Base-by-base conservation (phyloP, 805 yeast species). In the Yamadazyma nakazawae region DNA sequence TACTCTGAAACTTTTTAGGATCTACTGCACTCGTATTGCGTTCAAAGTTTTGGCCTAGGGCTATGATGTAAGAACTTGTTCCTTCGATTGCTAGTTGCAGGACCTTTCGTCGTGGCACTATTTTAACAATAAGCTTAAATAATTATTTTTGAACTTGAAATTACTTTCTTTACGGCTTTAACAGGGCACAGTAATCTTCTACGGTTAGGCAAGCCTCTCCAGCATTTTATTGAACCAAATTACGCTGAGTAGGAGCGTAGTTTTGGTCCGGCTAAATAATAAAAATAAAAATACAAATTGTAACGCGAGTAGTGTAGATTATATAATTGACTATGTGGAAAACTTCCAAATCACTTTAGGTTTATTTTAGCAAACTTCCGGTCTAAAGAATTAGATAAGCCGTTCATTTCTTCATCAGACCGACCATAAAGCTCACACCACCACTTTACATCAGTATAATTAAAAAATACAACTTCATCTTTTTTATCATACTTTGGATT, bases 351-450 rank as follows among this genome's bases (percentile, higher is more conserved):
- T 18, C n/a, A 38, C 34, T 38, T 32, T 16, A 63, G 28, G 37
- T 58, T 67, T 67, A 68, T 64, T 48, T 64, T 63, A 6, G 76
- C 75, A 56, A 70, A 70, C 50, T 71, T 72, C 28, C 65, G 53
- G 41, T 71, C 76, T 18, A 72, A 55, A 0, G 74, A 66, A 47
- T 67, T 67, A 4, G 70, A 64, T 28, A 68, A 56, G 25, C 72
- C 74, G 50, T 74, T 73, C 74, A 74, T 70, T 44, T 70, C 76
- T 48, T 81, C 80, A 58, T 86, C 85, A 3, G 81, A 69, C 44
- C 92, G 68, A 0, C 96, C 96, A 59, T 85, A 88, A 21, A 87
- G 67, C 56, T 88, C 95, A 59, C 77, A 80, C 98, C 98, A 91
- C 92, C 96, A 92, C 52, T 79, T 77, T n/a, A 84, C 76, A 40